Conservation (phyloP, 2,329 filamentous ascomycete genomes). For the Apiospora malaysiana region DNA sequence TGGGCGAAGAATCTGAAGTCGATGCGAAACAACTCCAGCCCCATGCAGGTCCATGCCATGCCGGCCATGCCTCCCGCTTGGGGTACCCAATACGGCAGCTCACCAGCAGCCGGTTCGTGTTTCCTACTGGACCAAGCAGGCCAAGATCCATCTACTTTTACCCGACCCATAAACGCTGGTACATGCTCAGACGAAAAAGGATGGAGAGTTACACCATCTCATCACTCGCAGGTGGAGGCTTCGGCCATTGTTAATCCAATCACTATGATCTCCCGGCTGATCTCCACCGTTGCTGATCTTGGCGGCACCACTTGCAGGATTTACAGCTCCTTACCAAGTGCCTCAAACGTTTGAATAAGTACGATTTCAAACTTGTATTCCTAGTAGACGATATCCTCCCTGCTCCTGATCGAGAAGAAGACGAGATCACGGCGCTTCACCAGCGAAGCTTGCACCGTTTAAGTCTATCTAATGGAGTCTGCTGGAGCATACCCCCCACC, state of each 20-base stretch:
- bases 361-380: conserved; percentile 23
- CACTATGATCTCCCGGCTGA: conserved; percentile 24
- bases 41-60: conserved; percentile 15
- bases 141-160: background rate
- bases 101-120: background rate
- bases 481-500: background rate
- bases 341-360: conserved; percentile 22
- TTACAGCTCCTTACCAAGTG: conserved; percentile 21
- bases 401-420: background rate
- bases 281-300: conserved; percentile 18
- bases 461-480: conserved; percentile 15
- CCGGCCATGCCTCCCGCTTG: conserved; percentile 3
- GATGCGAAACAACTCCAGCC: conserved; percentile 20
- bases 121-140: background rate
- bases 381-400: background rate
- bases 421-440: background rate
- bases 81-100: conserved; percentile 5
- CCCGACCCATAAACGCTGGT: conserved; percentile 3
- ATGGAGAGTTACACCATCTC: conserved; percentile 15
- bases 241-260: conserved; percentile 24
- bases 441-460: conserved; percentile 13
- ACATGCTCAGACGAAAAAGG: conserved; percentile 19
- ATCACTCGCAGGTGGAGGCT: conserved; percentile 10
- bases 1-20: conserved; percentile 19
- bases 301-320: conserved; percentile 20